A percentile compares a stretch with the other conserved stretches of the same genome.
Conservation (phyloP, 129 eudicot species). For the Calendula officinalis region DNA sequence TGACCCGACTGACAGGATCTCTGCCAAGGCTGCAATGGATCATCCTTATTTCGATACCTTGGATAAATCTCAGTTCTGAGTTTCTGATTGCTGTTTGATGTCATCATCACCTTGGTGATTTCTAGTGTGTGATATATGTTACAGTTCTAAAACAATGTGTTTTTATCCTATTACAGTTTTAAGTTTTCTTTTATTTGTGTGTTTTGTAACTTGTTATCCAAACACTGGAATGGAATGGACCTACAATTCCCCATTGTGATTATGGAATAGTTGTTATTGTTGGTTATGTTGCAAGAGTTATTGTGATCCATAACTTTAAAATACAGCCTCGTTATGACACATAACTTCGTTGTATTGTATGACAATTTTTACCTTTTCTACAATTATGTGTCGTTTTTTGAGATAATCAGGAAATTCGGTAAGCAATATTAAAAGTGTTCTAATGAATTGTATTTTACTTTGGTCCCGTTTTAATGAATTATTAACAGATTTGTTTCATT, state of each 20-base stretch:
- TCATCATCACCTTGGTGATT: constrained; percentile 77
- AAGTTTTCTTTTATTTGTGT: background rate
- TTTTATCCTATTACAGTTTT: constrained; percentile 5
- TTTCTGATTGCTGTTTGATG: constrained; percentile 2
- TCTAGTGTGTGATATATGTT: constrained; percentile 16
- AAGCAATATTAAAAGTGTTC: no score
- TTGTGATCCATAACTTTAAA: background rate
- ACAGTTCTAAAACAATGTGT: background rate
- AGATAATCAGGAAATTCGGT: no score
- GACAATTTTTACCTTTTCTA: no score
- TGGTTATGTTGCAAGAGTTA: background rate
- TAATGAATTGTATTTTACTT: no score
- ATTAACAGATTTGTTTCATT: no score
- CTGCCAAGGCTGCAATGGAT: constrained; percentile 89
- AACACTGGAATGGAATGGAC: background rate
- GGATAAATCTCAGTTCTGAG: constrained; percentile 79
- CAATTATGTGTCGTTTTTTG: no score
- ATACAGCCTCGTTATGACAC: background rate
- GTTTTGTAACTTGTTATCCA: constrained; percentile 1
- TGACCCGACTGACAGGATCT: constrained; percentile 81
- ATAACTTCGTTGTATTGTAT: no score
- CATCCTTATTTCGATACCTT: constrained; percentile 81
- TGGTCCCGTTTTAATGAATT: no score
- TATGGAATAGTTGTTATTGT: background rate
- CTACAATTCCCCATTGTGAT: constrained; percentile 4